Base-by-base conservation (phyloP, 2,329 filamentous ascomycete genomes). In the Sphaerulina vaccinii region DNA sequence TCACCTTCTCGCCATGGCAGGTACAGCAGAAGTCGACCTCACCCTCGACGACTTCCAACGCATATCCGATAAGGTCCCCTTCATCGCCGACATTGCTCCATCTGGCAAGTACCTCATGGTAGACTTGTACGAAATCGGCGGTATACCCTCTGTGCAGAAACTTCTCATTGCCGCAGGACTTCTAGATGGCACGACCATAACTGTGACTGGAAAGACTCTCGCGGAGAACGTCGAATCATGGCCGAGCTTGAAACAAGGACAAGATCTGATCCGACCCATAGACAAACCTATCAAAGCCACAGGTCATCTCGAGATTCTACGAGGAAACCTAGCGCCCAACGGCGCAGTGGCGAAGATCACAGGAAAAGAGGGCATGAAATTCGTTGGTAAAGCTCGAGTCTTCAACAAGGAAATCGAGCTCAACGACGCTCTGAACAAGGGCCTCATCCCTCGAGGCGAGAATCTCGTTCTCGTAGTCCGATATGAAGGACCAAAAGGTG, bases 341-440 rank as follows among this genome's bases (percentile, higher is more conserved):
- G 92, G 92, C 27, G 88, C 91, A 1, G 91, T 97, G 1, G 91
- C 90, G 54, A 97, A 97, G 72, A 96, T 97, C 70, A 96, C 92
- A 0, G 92, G 92, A 29, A 96, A 96, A 70, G 92, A 97, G 70
- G 92, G 92, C 2, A 79, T 90, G 5, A 76, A 73, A 10, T 97
- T 97, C 71, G 85, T 79, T 0, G 92, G 92, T 42, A 83, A 83
- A 58, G 92, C 90, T 0, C 80, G 84, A 16, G 88, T 95, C 39
- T 97, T 93, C 70, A 78, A 96, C 71, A 92, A 93, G 65, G 92
- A 96, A 71, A 78, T 84, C 61, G 79, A 85, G 61, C 83, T 96
- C 38, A 84, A 95, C 68, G 73, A 78, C 0, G 90, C 91, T 0
- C 78, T 97, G 10, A 85, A 83, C 19, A 75, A 75, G 16, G 86